These are phyloP conservation scores for Capronia americana DNA, from an alignment of 2,329 filamentous ascomycete species.

Conservation along the genomic window DNA sequence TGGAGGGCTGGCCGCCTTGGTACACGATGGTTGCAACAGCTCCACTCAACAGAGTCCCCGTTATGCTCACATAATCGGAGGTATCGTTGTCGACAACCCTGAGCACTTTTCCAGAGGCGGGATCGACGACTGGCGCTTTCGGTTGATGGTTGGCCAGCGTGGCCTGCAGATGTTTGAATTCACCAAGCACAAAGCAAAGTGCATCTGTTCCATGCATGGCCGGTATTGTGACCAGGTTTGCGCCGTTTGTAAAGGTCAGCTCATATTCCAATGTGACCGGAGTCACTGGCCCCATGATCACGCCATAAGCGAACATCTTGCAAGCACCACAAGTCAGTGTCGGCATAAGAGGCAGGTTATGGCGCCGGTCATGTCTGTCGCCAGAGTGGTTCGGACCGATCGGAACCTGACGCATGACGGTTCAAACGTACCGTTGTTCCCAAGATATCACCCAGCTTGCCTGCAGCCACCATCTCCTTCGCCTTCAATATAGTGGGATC, in stretches of 20 bases:
- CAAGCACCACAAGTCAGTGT: slow-evolving; percentile 2
- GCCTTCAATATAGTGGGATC: slow-evolving; percentile 54
- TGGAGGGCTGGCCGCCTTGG: slow-evolving; percentile 18
- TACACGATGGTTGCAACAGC: slow-evolving; percentile 30
- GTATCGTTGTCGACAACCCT: slow-evolving; percentile 25
- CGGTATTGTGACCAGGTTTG: slow-evolving; percentile 36
- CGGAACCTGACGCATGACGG: background rate
- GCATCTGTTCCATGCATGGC: slow-evolving; percentile 33
- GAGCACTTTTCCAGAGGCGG: slow-evolving; percentile 10
- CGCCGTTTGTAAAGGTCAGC: slow-evolving; percentile 28
- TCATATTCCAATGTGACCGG: slow-evolving; percentile 22
- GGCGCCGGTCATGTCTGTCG: background rate
- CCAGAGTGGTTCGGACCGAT: too few species aligned
- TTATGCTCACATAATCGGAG: slow-evolving; percentile 32
- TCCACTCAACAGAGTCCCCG: slow-evolving; percentile 20
- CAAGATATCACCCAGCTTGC: slow-evolving; percentile 59
- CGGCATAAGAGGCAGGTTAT: background rate
- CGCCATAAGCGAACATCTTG: slow-evolving; percentile 38
- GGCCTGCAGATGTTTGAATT: slow-evolving; percentile 30
- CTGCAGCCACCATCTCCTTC: slow-evolving; percentile 53
- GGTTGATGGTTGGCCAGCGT: slow-evolving; percentile 30
- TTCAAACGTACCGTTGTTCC: slow-evolving; percentile 52
- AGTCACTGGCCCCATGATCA: slow-evolving; percentile 19
- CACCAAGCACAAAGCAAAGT: slow-evolving; percentile 33
- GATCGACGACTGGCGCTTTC: slow-evolving; percentile 21